Percentiles rank a stretch among this genome's conserved stretches.
These are phyloP conservation scores for Penicillium crustosum DNA, from an alignment of 2,329 filamentous ascomycete species.

Conservation along the genomic window DNA sequence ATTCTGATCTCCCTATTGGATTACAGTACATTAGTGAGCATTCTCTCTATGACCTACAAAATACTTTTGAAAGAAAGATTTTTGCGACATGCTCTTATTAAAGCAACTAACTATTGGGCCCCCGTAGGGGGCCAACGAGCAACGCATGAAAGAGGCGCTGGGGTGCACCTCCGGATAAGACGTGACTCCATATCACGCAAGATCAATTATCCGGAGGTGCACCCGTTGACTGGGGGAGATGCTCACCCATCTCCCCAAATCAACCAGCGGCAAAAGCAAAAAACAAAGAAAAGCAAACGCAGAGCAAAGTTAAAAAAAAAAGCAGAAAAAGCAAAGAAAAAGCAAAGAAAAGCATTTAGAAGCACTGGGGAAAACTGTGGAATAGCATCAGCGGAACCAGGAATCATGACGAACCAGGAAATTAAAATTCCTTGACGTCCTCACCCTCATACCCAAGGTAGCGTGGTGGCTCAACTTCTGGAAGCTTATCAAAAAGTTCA, in stretches of 20 bases:
- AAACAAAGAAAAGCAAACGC: not conserved
- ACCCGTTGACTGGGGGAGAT: not conserved
- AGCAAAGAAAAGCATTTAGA: not conserved
- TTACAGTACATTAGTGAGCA: not conserved
- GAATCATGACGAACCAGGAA: not conserved
- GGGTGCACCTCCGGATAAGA: not conserved
- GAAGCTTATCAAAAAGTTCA: not conserved
- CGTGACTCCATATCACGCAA: constrained; percentile 5
- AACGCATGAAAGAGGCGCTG: not conserved
- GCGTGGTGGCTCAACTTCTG: not conserved
- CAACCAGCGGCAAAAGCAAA: not conserved
- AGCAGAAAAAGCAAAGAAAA: not conserved
- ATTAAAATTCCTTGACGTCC: not conserved
- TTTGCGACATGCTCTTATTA: not conserved
- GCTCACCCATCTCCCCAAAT: not conserved
- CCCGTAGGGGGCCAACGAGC: constrained; percentile 1
- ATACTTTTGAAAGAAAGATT: too few species aligned
- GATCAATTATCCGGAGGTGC: not conserved
- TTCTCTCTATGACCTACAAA: not conserved
- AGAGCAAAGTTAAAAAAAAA: not conserved
- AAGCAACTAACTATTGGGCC: not conserved
- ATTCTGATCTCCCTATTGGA: not conserved
- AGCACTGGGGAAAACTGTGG: too few species aligned
- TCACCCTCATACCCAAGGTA: not conserved
- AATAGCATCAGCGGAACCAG: not conserved